Evolutionary conservation across 805 yeast genomes (phyloP), one percentile per base, ranked within the genome.

Genomic region (Kluyveromyces wickerhamii): DNA sequence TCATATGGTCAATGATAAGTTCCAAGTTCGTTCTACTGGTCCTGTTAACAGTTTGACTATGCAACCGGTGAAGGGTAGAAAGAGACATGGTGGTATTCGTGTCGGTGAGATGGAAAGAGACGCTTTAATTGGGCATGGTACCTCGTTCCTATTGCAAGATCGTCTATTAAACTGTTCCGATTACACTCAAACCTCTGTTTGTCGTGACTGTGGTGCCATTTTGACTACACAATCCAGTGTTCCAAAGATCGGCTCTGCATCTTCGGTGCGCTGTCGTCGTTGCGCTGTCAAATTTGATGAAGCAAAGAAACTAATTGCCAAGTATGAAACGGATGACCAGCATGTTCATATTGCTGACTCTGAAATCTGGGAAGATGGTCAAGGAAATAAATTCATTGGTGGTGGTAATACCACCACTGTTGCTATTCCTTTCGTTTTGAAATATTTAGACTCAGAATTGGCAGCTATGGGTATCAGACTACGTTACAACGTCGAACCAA

Each of bases 101-200:
- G 94, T 92, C 25, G 98, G 98, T 61, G 98, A 92, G 63, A 92
- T 92, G 98, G 98, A 92, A 66, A 83, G 98, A 67, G 98, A 92
- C 72, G 98, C 98, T 2, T 69, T 92, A 51, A 87, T 92, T 60
- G 98, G 97, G 40, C 98, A 92, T 57, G 98, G 98, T 63, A 82
- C 98, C 5, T 87, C 98, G 1, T 92, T 74, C 76, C 65, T 92
- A 51, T 67, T 92, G 48, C 97, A 89, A 62, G 98, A 92, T 60
- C 79, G 98, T 64, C 69, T 92, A 54, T 71, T 92, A 57, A 92
- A 92, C 65, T 87, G 95, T 56, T 83, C 95, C 6, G 98, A 92
- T 61, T 92, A 92, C 66, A 77, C 97, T 0, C 95, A 88, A 57
- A 77, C 96, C 0, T 65, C 92, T 4, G 63, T 92, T 32, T 92